Conservation (phyloP, 148 eudicot species). For the Rhododendron griersonianum region DNA sequence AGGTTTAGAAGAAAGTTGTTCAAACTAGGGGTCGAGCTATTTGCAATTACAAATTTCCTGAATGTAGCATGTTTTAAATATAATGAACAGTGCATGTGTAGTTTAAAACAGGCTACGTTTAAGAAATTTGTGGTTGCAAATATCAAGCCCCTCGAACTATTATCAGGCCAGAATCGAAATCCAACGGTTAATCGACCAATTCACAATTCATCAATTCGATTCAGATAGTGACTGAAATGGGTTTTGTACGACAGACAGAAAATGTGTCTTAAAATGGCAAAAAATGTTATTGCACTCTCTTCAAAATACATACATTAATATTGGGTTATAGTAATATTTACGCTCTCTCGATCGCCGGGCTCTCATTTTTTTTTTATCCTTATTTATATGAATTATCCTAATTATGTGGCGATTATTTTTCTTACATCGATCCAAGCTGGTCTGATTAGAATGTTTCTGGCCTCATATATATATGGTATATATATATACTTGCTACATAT, state of each 20-base stretch:
- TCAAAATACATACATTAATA: too few species aligned
- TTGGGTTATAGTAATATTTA: too few species aligned
- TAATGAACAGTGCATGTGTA: too few species aligned
- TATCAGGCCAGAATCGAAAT: not conserved
- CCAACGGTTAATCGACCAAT: not conserved
- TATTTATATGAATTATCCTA: too few species aligned
- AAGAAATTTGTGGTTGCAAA: too few species aligned
- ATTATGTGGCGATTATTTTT: not conserved
- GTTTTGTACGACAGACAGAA: not conserved
- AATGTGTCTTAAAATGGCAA: not conserved
- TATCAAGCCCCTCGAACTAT: not conserved
- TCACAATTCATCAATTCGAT: not conserved
- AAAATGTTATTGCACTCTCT: not conserved
- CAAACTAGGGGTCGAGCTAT: too few species aligned
- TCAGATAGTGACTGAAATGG: not conserved
- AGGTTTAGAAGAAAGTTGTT: not conserved
- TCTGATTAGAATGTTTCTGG: not conserved
- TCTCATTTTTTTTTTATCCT: too few species aligned
- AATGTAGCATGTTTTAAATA: too few species aligned
- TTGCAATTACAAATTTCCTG: too few species aligned
- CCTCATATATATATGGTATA: too few species aligned
- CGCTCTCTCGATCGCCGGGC: too few species aligned
- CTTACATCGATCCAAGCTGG: not conserved
- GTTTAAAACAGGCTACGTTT: too few species aligned
- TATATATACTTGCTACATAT: not conserved